Percentiles rank a stretch among this genome's conserved stretches.
These are phyloP conservation scores for Aspergillus alliaceus DNA, from an alignment of 2,329 filamentous ascomycete species.

Conservation along the genomic window DNA sequence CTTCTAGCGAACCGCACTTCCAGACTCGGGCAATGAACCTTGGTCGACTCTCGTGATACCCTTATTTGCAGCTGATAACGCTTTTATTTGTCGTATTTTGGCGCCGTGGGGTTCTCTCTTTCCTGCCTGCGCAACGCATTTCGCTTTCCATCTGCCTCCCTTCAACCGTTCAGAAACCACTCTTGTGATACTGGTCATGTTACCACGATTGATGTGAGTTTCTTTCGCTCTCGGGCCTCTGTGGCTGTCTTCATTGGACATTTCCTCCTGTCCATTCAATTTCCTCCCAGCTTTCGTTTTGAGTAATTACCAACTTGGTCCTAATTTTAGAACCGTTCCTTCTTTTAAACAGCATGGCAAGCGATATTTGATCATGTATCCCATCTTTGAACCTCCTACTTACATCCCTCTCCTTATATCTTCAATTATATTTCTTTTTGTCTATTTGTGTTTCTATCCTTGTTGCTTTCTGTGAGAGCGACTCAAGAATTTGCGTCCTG, in stretches of 20 bases:
- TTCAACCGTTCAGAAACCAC: constrained; percentile 8
- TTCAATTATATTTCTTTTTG: constrained; percentile 5
- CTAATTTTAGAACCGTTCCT: constrained; percentile 1
- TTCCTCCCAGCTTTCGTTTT: constrained; percentile 7
- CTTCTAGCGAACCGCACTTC: neutral
- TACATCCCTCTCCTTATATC: constrained; percentile 6
- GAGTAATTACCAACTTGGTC: constrained; percentile 7
- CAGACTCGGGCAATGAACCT: neutral
- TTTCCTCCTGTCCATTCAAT: constrained; percentile 12
- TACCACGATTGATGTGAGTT: constrained; percentile 35
- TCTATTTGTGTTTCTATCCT: neutral
- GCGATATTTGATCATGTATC: constrained; percentile 14
- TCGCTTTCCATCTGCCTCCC: constrained; percentile 6
- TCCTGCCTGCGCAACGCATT: constrained; percentile 19
- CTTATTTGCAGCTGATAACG: constrained; percentile 16
- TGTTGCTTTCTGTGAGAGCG: neutral
- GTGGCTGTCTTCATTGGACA: constrained; percentile 12
- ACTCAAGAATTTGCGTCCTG: neutral
- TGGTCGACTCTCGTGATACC: constrained; percentile 23
- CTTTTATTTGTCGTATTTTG: constrained; percentile 10
- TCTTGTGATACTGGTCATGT: constrained; percentile 28
- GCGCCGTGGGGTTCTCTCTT: constrained; percentile 14
- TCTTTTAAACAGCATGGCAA: constrained; percentile 9
- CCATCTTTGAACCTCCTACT: constrained; percentile 11
- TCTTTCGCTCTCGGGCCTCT: constrained; percentile 21